Evolutionary conservation across 108 stramenopile species (phyloP), one percentile per base, ranked within the genome.

Genomic region (Cyclotella choctawhatcheeana): DNA sequence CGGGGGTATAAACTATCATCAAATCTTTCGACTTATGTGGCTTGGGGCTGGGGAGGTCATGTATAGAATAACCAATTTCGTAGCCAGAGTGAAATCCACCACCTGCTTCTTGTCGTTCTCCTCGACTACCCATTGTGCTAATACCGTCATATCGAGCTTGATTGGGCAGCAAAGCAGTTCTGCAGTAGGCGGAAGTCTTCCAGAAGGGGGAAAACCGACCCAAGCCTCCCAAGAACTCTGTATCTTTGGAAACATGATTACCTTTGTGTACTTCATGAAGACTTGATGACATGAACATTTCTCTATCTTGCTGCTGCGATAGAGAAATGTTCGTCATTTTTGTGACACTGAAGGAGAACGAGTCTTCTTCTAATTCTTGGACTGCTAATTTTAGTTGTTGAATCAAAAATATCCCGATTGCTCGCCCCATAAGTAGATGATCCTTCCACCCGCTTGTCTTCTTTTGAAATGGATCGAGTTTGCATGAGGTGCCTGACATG

Each of bases 111-210:
- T 64, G 64, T 10, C 43, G 44, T 20, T 22, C 13, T 16, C 64
- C 47, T 44, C 29, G 8, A 16, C 22, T 64, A 6, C 45, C 44
- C 44, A 48, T 29, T n/a, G 64, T 64, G 17, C 18, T 44, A 6
- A 44, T 29, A 26, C 67, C 67, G 18, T 54, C 47, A 27, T 56
- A 69, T n/a, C 67, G 53, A 58, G 54, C 67, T 31, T 69, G 67
- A 56, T 44, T 59, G 0, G 67, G 67, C 32, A 69, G 67, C 67
- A 69, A 14, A 18, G 67, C 67, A 7, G 67, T 27, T 31, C 30
- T 53, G 17, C 67, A 69, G 26, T 56, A 27, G 2, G 44, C 20
- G 35, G n/a, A 56, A n/a, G 54, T 33, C 33, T 50, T 69, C 56
- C 58, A 69, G 44, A 69, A 64, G 26, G 64, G 64, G 1, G 64